Evolutionary conservation across 2,329 filamentous ascomycete species (phyloP).

Genomic region (Delphinella strobiligena): DNA sequence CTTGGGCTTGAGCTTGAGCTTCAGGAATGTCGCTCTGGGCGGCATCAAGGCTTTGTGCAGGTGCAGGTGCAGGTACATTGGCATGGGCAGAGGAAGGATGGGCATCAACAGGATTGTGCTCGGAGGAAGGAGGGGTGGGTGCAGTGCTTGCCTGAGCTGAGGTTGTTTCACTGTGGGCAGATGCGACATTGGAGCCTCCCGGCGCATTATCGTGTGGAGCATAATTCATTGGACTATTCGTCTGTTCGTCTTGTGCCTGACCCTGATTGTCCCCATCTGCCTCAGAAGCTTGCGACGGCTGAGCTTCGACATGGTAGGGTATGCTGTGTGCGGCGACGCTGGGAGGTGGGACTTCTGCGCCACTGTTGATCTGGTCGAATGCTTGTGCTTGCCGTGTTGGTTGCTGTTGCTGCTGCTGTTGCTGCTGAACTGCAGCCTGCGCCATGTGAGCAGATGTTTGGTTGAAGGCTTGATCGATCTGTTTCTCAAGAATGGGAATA

Average conservation of each 20-base stretch:
- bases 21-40: not conserved
- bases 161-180: slow-evolving; percentile 2
- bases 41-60: not conserved
- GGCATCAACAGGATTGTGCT: slow-evolving; percentile 21
- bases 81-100: slow-evolving; percentile 12
- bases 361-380: slow-evolving; percentile 1
- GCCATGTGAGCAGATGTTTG: slow-evolving; percentile 32
- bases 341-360: no score
- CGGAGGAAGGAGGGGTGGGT: slow-evolving; percentile 13
- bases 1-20: not conserved
- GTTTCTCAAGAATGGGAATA: slow-evolving; percentile 57
- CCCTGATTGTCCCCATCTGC: slow-evolving; percentile 1
- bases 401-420: no score
- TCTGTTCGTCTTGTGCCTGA: not conserved
- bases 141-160: not conserved
- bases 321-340: not conserved
- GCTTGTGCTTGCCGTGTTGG: no score
- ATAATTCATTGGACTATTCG: slow-evolving; percentile 3
- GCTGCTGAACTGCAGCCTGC: slow-evolving; percentile 1
- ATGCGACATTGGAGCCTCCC: slow-evolving; percentile 15
- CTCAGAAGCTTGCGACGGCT: slow-evolving; percentile 2
- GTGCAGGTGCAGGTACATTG: not conserved
- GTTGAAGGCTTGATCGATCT: slow-evolving; percentile 61
- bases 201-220: slow-evolving; percentile 8
- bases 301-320: not conserved